Evolutionary conservation across 1,284 basidiomycete species (phyloP), one percentile per base, ranked within the genome.

Genomic region (Leccinum pallidistipes): DNA sequence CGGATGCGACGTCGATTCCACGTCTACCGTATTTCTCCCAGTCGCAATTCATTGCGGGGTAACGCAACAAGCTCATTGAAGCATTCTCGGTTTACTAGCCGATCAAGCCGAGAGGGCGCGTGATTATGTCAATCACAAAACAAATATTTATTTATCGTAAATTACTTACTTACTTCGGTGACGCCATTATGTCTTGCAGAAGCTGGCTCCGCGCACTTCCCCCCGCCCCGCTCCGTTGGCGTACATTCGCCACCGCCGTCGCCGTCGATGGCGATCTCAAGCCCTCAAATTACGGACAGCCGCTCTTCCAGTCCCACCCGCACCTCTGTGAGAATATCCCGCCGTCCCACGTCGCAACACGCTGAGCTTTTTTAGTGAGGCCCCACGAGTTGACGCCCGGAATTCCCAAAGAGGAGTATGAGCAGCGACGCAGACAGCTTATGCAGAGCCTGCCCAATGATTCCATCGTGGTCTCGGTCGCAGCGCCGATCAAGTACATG

Each of bases 401-500:
- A 10, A 93, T 99, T 62, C 81, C 88, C 1, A 79, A 81, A 8
- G 76, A 81, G 27, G 97, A 99, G 67, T 98, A 97, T 78, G 92
- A 95, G 64, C 74, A 76, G n/a, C 80, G 97, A 55, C 78, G 97
- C 63, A 79, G 76, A 63, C 81, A 75, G 18, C 80, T 99, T 29
- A 92, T 99, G 86, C 83, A 91, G 16, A 75, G 78, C 21, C 78
- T 99, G 11, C 94, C 94, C 0, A 85, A 89, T 5, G 85, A 86
- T 40, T 90, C 88, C 62, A 72, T 93, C 27, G 95, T 95, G 14
- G 84, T 98, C 5, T 88, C 87, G 49, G 84, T 93, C 53, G 88
- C 92, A 3, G 92, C 89, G 0, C 86, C 90, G 9, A 80, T 96
- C 53, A 92, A 95, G 77, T 91, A 92, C 72, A 94, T 97, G 87